These are phyloP conservation scores for Edaphochlamys debaryana DNA, from an alignment of 139 green algal genomes.

Conservation along the genomic window DNA sequence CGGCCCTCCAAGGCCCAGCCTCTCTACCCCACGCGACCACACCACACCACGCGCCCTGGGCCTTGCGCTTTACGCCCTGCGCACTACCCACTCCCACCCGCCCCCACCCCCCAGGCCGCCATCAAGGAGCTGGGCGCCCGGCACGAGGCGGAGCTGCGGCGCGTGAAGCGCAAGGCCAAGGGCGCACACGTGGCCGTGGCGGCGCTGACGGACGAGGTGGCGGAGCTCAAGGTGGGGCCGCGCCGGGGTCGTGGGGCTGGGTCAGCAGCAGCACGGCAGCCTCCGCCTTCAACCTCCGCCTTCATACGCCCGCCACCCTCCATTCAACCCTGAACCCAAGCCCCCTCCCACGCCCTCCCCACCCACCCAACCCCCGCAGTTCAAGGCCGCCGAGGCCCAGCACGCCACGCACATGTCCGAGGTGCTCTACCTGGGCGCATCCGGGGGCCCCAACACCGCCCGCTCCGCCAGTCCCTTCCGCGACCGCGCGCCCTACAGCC, in stretches of 20 bases:
- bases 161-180: constrained; percentile 18
- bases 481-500: background rate
- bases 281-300: background rate
- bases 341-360: background rate
- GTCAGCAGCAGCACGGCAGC: no score
- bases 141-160: constrained; percentile 34
- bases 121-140: constrained; percentile 27
- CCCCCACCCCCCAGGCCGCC: background rate
- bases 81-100: no score
- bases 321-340: no score
- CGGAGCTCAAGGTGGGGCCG: constrained; percentile 23
- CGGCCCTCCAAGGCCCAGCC: no score
- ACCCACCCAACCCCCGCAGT: background rate
- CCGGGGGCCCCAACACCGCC: background rate
- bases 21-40: no score
- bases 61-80: no score
- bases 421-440: background rate
- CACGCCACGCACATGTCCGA: constrained; percentile 33
- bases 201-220: constrained; percentile 34
- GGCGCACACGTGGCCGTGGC: constrained; percentile 20
- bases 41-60: no score
- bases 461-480: constrained; percentile 20
- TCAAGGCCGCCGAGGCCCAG: constrained; percentile 21
- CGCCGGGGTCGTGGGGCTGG: background rate
- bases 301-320: background rate